A percentile compares a stretch with the other conserved stretches of the same genome.
phyloP scores from a whole-genome alignment of 2,329 filamentous ascomycete genomes.

The Cercospora zeae-maydis region DNA sequence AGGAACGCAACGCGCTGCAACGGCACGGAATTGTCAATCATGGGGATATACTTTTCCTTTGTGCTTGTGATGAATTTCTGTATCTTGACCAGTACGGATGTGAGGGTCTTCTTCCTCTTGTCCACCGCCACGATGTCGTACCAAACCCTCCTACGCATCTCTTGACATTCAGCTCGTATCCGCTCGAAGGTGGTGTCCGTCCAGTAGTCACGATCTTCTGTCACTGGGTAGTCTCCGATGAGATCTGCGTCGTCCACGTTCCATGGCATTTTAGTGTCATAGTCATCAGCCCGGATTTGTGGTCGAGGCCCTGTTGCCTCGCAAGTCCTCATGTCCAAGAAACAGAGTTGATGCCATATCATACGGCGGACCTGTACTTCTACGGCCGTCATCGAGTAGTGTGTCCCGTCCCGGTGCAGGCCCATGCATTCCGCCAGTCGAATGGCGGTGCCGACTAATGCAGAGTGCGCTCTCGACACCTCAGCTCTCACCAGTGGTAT shows the following conservation, averaged over 20 bases:
- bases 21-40: constrained; percentile 58
- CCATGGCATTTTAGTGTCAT: constrained; percentile 67
- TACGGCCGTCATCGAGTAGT: constrained; percentile 62
- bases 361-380: constrained; percentile 69
- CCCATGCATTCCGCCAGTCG: constrained; percentile 75
- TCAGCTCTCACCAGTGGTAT: constrained; percentile 69
- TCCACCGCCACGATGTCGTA: constrained; percentile 65
- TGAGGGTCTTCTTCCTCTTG: constrained; percentile 58
- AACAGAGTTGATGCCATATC: constrained; percentile 75
- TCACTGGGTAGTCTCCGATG: constrained; percentile 39
- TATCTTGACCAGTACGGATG: constrained; percentile 63
- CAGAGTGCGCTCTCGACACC: constrained; percentile 69
- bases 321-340: constrained; percentile 70
- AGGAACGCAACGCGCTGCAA: constrained; percentile 62
- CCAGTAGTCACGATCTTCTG: constrained; percentile 54
- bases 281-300: constrained; percentile 69
- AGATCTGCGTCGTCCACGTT: constrained; percentile 67
- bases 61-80: constrained; percentile 65
- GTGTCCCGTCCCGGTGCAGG: constrained; percentile 65
- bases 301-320: constrained; percentile 71
- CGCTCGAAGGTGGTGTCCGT: constrained; percentile 65
- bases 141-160: constrained; percentile 69
- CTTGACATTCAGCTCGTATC: constrained; percentile 69
- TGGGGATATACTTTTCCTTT: constrained; percentile 61
- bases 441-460: constrained; percentile 67